These are phyloP conservation scores for Candida tammaniensis DNA, from an alignment of 805 yeast genomes.

Conservation along the genomic window DNA sequence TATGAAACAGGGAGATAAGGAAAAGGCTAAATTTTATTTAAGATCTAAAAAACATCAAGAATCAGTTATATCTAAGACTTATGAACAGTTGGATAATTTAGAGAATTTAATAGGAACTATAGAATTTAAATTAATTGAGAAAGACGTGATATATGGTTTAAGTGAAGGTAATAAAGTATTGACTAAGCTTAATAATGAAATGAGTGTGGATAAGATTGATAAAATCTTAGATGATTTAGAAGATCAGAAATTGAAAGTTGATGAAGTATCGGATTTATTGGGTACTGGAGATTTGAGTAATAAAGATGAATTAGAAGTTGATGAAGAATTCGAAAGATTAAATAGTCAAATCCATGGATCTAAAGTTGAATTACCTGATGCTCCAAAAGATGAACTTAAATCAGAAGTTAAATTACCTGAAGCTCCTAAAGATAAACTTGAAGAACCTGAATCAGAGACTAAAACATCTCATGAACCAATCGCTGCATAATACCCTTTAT, in stretches of 20 bases:
- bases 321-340: slow-evolving; percentile 54
- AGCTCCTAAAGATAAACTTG: slow-evolving; percentile 4
- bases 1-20: slow-evolving; percentile 49
- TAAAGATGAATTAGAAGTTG: slow-evolving; percentile 60
- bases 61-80: slow-evolving; percentile 64
- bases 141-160: slow-evolving; percentile 77
- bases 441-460: neutral
- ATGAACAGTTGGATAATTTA: slow-evolving; percentile 72
- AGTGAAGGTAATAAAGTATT: slow-evolving; percentile 78
- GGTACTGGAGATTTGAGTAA: slow-evolving; percentile 41
- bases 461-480: slow-evolving; percentile 3
- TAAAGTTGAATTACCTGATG: slow-evolving; percentile 6
- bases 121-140: slow-evolving; percentile 86
- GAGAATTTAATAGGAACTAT: slow-evolving; percentile 77
- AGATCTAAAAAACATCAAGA: slow-evolving; percentile 82
- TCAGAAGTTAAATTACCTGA: slow-evolving; percentile 4
- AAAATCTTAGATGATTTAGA: slow-evolving; percentile 78
- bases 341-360: slow-evolving; percentile 41
- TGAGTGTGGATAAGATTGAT: slow-evolving; percentile 77
- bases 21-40: slow-evolving; percentile 65
- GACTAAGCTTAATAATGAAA: slow-evolving; percentile 71
- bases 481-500: slow-evolving; percentile 2
- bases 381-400: slow-evolving; percentile 2
- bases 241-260: slow-evolving; percentile 77
- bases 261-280: slow-evolving; percentile 61